These are phyloP conservation scores for Alternaria sp. DNA, from an alignment of 2,329 filamentous ascomycete species.

Conservation along the genomic window DNA sequence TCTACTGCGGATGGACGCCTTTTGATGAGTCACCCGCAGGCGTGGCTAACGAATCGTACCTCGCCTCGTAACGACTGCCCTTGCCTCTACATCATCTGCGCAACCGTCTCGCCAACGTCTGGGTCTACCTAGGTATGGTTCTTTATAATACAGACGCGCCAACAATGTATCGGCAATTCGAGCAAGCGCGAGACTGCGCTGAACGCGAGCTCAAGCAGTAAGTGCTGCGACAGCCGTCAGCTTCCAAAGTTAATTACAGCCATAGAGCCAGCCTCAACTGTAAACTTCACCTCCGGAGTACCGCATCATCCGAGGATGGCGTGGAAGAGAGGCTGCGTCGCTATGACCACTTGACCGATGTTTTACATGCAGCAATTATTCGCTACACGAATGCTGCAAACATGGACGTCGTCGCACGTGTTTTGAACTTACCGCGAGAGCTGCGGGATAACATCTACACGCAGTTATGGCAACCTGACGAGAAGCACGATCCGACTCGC, in stretches of 20 bases:
- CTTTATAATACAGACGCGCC: background rate
- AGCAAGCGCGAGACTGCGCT: background rate
- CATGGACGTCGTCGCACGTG: background rate
- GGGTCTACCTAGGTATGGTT: background rate
- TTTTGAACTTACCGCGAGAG: constrained; percentile 9
- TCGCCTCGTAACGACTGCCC: background rate
- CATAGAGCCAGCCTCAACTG: background rate
- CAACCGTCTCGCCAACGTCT: background rate
- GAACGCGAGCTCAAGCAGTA: constrained; percentile 1
- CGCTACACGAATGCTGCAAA: background rate
- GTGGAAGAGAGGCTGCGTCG: background rate
- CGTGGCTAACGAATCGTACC: background rate
- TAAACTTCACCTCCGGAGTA: background rate
- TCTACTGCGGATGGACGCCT: background rate
- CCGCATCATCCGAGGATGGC: background rate
- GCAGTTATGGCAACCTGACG: constrained; percentile 1
- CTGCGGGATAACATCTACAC: constrained; percentile 9
- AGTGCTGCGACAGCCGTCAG: background rate
- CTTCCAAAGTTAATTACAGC: background rate
- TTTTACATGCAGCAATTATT: constrained; percentile 1
- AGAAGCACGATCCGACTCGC: background rate
- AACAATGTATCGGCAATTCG: background rate
- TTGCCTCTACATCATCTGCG: background rate
- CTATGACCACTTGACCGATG: background rate
- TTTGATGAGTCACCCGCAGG: background rate